Conservation (phyloP, 257 asterid species). For the Lavandula angustifolia region DNA sequence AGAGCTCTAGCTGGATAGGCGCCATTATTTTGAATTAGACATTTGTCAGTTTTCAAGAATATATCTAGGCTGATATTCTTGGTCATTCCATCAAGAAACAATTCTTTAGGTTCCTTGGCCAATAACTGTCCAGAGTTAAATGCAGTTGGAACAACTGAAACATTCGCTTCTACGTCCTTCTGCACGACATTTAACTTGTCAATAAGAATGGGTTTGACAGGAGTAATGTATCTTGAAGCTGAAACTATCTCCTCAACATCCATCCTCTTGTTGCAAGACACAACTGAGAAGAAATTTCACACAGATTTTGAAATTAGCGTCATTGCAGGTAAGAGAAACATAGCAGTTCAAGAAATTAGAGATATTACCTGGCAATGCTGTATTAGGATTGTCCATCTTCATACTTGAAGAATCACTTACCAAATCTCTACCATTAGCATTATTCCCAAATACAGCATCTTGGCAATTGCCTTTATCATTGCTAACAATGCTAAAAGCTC, state of each 20-base stretch:
- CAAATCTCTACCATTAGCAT: no score
- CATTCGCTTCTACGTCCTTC: background rate
- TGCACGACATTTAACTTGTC: no score
- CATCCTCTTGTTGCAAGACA: no score
- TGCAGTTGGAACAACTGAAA: conserved; percentile 2
- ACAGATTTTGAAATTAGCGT: background rate
- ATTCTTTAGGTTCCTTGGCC: conserved; percentile 33
- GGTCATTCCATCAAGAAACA: conserved; percentile 32
- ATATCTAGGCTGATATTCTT: conserved; percentile 30
- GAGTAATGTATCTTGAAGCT: no score
- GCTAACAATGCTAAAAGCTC: no score
- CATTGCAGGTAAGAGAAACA: background rate
- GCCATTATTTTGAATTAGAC: background rate
- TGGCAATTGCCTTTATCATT: no score
- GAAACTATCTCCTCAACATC: no score
- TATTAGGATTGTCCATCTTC: no score
- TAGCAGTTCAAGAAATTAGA: background rate
- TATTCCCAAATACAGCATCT: conserved; percentile 27
- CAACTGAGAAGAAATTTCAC: no score
- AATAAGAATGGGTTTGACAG: no score
- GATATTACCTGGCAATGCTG: conserved; percentile 26
- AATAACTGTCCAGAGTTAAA: conserved; percentile 25
- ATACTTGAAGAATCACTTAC: no score
- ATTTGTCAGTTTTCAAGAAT: conserved; percentile 35
- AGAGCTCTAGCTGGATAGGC: no score